A percentile compares a stretch with the other conserved stretches of the same genome.
Evolutionary conservation across 257 asterid genomes (phyloP).

Genomic region (Solanum commersonii): DNA sequence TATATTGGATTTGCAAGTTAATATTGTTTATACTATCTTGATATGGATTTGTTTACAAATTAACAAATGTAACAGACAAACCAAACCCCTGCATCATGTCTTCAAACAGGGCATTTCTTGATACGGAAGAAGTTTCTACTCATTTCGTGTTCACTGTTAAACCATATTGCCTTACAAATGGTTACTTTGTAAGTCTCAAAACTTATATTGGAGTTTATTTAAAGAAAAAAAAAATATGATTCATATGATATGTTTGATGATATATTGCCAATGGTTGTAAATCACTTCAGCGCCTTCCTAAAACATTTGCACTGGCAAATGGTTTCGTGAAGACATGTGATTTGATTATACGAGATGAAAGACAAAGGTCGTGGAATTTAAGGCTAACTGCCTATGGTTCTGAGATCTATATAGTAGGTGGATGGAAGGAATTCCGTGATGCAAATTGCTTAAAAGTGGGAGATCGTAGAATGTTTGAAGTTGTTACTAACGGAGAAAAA

Average conservation of each 20-base stretch:
- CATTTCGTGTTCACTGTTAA: neutral
- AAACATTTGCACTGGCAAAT: neutral
- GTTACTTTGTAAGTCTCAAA: neutral
- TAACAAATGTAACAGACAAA: neutral
- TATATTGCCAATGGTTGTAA: neutral
- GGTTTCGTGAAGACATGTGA: neutral
- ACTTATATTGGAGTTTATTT: neutral
- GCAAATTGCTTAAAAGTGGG: neutral
- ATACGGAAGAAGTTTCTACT: neutral
- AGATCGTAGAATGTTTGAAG: neutral
- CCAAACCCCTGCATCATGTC: neutral
- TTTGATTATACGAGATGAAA: neutral
- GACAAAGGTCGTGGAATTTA: conserved; percentile 1
- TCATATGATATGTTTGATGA: neutral
- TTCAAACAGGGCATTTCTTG: neutral
- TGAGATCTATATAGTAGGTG: neutral
- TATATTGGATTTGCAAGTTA: neutral
- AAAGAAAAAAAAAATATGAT: neutral
- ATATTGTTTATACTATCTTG: neutral
- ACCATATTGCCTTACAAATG: neutral
- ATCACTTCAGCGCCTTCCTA: neutral
- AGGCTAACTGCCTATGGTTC: neutral
- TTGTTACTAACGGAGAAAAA: neutral
- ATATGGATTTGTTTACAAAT: neutral
- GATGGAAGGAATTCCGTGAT: neutral